A percentile compares a stretch with the other conserved stretches of the same genome.
phyloP scores from a whole-genome alignment of 192 early-diverging fungal genomes.

The Coemansia sp. region DNA sequence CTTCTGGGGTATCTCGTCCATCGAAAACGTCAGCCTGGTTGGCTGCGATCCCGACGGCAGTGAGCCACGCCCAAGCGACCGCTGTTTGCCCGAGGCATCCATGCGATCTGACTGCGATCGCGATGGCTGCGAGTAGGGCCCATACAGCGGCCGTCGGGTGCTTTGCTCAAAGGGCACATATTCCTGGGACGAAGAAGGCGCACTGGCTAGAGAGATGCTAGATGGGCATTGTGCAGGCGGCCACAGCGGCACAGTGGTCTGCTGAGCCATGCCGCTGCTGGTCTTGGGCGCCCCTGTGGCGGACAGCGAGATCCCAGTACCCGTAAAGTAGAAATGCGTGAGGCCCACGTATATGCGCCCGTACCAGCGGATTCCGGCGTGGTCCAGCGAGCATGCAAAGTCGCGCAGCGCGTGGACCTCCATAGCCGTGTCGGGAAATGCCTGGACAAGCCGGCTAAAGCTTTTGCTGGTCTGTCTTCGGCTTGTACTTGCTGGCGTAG shows the following conservation, averaged over 20 bases:
- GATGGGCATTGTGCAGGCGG: not conserved
- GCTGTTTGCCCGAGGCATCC: not conserved
- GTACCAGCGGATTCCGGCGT: conserved; percentile 47
- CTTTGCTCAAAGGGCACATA: not conserved
- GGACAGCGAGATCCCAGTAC: conserved; percentile 27
- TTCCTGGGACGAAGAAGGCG: not conserved
- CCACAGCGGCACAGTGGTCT: not conserved
- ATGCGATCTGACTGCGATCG: not conserved
- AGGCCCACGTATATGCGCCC: conserved; percentile 37
- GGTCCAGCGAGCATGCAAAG: conserved; percentile 47
- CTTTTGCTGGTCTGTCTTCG: not conserved
- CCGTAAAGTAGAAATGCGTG: conserved; percentile 30
- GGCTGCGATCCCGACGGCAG: not conserved
- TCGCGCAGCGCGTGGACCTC: conserved; percentile 2
- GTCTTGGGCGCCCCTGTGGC: conserved; percentile 1
- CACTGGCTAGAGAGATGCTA: not conserved
- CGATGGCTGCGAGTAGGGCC: not conserved
- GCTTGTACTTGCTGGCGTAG: not conserved
- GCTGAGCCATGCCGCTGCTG: not conserved
- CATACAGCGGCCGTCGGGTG: not conserved
- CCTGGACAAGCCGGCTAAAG: conserved; percentile 5
- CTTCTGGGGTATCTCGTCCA: not conserved
- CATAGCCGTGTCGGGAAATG: conserved; percentile 22
- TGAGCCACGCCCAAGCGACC: not conserved
- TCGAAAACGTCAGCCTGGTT: not conserved